Base-by-base conservation (phyloP, 192 early-diverging fungal genomes). In the Lobosporangium transversale region DNA sequence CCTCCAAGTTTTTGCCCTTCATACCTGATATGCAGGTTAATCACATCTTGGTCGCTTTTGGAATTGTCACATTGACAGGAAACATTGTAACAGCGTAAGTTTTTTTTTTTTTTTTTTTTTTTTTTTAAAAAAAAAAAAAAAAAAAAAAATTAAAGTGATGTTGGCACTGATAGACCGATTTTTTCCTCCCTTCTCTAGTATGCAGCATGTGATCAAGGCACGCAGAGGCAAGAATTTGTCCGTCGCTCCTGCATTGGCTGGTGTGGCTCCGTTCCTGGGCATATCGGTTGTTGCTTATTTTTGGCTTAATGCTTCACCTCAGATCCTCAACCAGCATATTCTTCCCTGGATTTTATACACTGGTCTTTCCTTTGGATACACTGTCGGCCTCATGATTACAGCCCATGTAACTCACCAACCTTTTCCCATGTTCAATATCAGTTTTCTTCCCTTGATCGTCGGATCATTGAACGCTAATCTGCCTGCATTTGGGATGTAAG, bases 341-440 rank as follows among this genome's bases (percentile, higher is more conserved):
- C 85, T 94, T 2, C 79, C 87, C 15, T 94, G 91, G 69, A 68
- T 88, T 35, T 66, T 89, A 21, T 86, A 89, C 64, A 81, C 91
- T 37, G 89, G 91, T 40, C 88, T 91, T 54, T 85, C 90, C 24
- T 92, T 92, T 70, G 93, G 91, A 47, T 90, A 93, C 70, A 91
- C 90, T 33, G 93, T 95, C 43, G 91, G 92, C 20, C 81, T 87
- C 43, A 93, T 96, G 67, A 95, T 96, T 74, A 85, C 93, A 18
- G 92, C 93, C 31, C 95, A 96, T 61, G 91, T 95, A 27, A 86
- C 89, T n/a, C 89, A 94, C 26, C 87, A 90, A 45, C 86, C 89
- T 18, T 96, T 94, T 85, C 94, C 94, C 2, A 84, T 87, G 58
- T 81, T 87, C 54, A 90, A 93, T 70, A 79, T 89, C 42, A 83